Evolutionary conservation across 805 yeast genomes (phyloP).

Genomic region (Jamesozyma piceae): DNA sequence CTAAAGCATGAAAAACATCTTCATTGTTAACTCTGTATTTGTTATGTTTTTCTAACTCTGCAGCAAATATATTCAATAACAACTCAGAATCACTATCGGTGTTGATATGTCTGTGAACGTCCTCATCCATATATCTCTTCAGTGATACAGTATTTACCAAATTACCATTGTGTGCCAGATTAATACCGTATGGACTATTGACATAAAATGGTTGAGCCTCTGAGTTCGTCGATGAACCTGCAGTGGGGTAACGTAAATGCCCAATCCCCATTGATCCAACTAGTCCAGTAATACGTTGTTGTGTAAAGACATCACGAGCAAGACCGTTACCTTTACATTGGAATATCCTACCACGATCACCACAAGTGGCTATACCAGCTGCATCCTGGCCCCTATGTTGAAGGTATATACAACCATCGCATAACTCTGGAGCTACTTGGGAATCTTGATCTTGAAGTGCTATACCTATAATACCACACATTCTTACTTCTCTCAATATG

Average conservation of each 20-base stretch:
- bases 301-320: constrained; percentile 96
- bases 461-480: constrained; percentile 95
- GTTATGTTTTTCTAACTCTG: constrained; percentile 82
- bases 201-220: constrained; percentile 99
- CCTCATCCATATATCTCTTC: constrained; percentile 75
- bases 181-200: constrained; percentile 91
- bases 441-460: constrained; percentile 65
- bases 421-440: constrained; percentile 78
- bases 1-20: constrained; percentile 79
- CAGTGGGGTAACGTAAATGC: constrained; percentile 93
- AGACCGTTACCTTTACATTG: constrained; percentile 98
- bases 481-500: constrained; percentile 20
- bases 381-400: constrained; percentile 99
- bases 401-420: constrained; percentile 84
- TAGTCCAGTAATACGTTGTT: constrained; percentile 62
- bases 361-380: constrained; percentile 97
- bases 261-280: constrained; percentile 94
- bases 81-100: constrained; percentile 95
- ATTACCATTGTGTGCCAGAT: constrained; percentile 89
- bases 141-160: constrained; percentile 78
- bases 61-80: constrained; percentile 80
- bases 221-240: constrained; percentile 89
- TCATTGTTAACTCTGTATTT: constrained; percentile 86
- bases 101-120: constrained; percentile 92
- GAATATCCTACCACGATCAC: constrained; percentile 82